A percentile compares a stretch with the other conserved stretches of the same genome.
These are phyloP conservation scores for Phytophthora cryptogea DNA, from an alignment of 352 stramenopile species.

Conservation along the genomic window DNA sequence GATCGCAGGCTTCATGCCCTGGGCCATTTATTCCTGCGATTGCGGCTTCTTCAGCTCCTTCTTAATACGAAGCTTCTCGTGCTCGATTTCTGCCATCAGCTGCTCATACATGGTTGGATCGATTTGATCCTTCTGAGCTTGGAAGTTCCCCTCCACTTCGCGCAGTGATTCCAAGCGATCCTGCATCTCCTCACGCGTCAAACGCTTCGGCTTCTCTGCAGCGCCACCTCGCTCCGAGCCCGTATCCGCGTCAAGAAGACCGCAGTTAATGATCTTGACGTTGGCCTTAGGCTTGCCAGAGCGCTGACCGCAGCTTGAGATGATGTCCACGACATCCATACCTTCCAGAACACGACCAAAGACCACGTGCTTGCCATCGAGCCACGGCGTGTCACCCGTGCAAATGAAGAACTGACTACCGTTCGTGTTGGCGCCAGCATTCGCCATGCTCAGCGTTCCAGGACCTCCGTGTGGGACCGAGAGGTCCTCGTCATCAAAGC, in stretches of 20 bases:
- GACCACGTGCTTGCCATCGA: slow-evolving; percentile 97
- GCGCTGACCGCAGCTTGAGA: slow-evolving; percentile 79
- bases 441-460: slow-evolving; percentile 89
- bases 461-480: slow-evolving; percentile 70
- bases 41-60: slow-evolving; percentile 51
- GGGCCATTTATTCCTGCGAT: slow-evolving; percentile 14
- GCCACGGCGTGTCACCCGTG: slow-evolving; percentile 94
- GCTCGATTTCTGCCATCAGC: slow-evolving; percentile 68
- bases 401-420: slow-evolving; percentile 97
- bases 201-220: slow-evolving; percentile 29
- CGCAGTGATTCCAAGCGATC: slow-evolving; percentile 66
- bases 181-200: slow-evolving; percentile 62
- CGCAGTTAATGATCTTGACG: slow-evolving; percentile 93
- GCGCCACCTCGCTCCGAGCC: slow-evolving; percentile 6
- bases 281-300: slow-evolving; percentile 85
- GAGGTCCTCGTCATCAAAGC: slow-evolving; percentile 93
- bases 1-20: too few relatives aligned
- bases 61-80: slow-evolving; percentile 71
- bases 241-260: slow-evolving; percentile 40
- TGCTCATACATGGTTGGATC: slow-evolving; percentile 66
- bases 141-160: slow-evolving; percentile 66
- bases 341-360: slow-evolving; percentile 93
- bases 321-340: slow-evolving; percentile 92
- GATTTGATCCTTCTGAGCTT: slow-evolving; percentile 55
- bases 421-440: slow-evolving; percentile 90